These are phyloP conservation scores for Coniochaeta ligniaria DNA, from an alignment of 2,329 filamentous ascomycete genomes.

Conservation along the genomic window DNA sequence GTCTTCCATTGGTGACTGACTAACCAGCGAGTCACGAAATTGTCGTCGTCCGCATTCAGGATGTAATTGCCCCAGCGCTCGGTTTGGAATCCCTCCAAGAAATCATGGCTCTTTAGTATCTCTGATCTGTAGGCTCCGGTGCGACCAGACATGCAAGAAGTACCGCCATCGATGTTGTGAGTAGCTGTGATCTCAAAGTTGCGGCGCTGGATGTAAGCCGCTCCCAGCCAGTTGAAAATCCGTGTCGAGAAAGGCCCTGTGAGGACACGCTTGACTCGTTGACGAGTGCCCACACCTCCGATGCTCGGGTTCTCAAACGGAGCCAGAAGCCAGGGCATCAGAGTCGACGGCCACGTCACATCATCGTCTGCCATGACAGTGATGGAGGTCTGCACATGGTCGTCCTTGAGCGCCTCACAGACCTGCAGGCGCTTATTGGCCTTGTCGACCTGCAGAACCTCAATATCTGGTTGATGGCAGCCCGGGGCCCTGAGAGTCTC, in stretches of 20 bases:
- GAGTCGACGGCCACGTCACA: conserved; percentile 81
- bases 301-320: conserved; percentile 81
- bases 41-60: conserved; percentile 94
- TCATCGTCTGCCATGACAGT: conserved; percentile 95
- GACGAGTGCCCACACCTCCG: conserved; percentile 88
- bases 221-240: conserved; percentile 83
- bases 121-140: conserved; percentile 87
- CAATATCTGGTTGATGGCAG: conserved; percentile 49
- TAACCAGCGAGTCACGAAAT: conserved; percentile 95
- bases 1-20: conserved; percentile 90
- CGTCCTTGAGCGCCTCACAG: conserved; percentile 67
- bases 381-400: conserved; percentile 73
- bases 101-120: conserved; percentile 79
- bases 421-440: conserved; percentile 96
- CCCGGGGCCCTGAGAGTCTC: conserved; percentile 38
- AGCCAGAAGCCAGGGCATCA: conserved; percentile 86
- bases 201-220: conserved; percentile 84
- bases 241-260: conserved; percentile 50
- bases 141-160: conserved; percentile 93
- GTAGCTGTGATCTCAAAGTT: conserved; percentile 98
- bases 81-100: conserved; percentile 82
- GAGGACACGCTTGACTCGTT: conserved; percentile 69
- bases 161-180: conserved; percentile 87
- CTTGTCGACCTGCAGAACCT: conserved; percentile 70
- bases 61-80: conserved; percentile 86